These are phyloP conservation scores for Sporormia fimetaria DNA, from an alignment of 495 filamentous ascomycete species.

Conservation along the genomic window DNA sequence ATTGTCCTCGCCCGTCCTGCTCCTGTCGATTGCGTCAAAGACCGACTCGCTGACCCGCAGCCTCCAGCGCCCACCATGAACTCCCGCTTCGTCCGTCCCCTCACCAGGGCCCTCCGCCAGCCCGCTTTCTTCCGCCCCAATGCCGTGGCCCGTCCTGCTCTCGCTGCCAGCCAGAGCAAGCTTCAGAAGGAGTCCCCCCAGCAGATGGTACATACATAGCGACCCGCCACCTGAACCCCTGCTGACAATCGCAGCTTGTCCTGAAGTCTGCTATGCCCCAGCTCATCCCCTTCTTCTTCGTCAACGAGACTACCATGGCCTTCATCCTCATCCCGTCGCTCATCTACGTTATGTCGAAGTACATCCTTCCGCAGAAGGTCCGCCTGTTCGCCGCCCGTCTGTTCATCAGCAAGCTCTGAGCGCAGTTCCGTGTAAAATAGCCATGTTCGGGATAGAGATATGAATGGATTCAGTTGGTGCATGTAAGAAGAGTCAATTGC, in stretches of 20 bases:
- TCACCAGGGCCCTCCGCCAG: slow-evolving; percentile 25
- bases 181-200: slow-evolving; percentile 12
- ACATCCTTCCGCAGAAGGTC: slow-evolving; percentile 29
- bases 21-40: slow-evolving; percentile 8
- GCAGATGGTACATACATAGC: slow-evolving; percentile 14
- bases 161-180: slow-evolving; percentile 16
- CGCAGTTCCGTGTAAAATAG: too few species aligned
- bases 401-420: slow-evolving; percentile 32
- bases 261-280: slow-evolving; percentile 33
- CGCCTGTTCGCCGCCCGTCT: slow-evolving; percentile 26
- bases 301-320: slow-evolving; percentile 31
- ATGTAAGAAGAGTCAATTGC: too few species aligned
- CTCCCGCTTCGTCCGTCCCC: slow-evolving; percentile 27
- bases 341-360: slow-evolving; percentile 32
- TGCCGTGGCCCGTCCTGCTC: slow-evolving; percentile 16
- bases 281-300: slow-evolving; percentile 33
- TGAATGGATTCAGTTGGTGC: too few species aligned
- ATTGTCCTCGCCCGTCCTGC: neutral
- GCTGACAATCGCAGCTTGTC: slow-evolving; percentile 19
- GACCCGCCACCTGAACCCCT: neutral
- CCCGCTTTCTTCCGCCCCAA: slow-evolving; percentile 13
- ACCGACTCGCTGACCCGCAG: slow-evolving; percentile 9
- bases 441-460: too few species aligned
- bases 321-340: slow-evolving; percentile 29
- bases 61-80: slow-evolving; percentile 23